A percentile compares a stretch with the other conserved stretches of the same genome.
Conservation (phyloP, 768 basidiomycete species). For the Agaricus blazei region DNA sequence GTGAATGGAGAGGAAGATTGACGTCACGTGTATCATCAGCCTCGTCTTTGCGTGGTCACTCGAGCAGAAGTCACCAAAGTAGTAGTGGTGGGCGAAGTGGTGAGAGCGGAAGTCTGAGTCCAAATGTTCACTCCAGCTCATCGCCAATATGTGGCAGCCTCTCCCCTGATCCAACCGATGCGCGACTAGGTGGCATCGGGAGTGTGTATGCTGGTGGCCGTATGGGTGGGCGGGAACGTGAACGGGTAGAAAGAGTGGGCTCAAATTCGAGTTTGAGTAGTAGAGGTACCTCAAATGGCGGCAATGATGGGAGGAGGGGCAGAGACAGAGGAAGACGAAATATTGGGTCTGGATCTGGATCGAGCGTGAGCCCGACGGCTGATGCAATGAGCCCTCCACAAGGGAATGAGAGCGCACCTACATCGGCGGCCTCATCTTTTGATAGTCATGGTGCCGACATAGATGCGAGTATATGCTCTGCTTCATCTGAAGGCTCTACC, state of each 20-base stretch:
- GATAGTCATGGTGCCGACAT: background rate
- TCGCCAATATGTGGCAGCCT: slow-evolving; percentile 27
- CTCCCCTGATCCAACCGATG: slow-evolving; percentile 29
- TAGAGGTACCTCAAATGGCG: slow-evolving; percentile 24
- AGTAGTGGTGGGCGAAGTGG: slow-evolving; percentile 15
- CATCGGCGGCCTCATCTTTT: no score
- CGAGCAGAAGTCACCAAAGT: slow-evolving; percentile 8
- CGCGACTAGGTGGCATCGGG: slow-evolving; percentile 16
- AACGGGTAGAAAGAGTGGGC: slow-evolving; percentile 19
- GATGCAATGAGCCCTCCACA: background rate
- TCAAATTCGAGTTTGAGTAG: slow-evolving; percentile 17
- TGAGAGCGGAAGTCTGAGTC: slow-evolving; percentile 18
- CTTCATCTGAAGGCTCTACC: slow-evolving; percentile 7
- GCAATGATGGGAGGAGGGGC: slow-evolving; percentile 28
- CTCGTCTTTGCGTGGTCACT: slow-evolving; percentile 10
- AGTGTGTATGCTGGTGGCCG: slow-evolving; percentile 27
- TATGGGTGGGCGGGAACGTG: slow-evolving; percentile 24
- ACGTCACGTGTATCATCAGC: background rate
- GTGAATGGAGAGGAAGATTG: slow-evolving; percentile 9
- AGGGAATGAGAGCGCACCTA: background rate
- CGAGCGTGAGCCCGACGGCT: slow-evolving; percentile 7
- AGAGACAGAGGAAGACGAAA: slow-evolving; percentile 31
- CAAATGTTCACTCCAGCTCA: slow-evolving; percentile 44
- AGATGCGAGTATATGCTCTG: slow-evolving; percentile 14
- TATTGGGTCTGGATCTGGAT: slow-evolving; percentile 10